Percentiles rank a stretch among this genome's conserved stretches.
Evolutionary conservation across 2,329 filamentous ascomycete species (phyloP).

Genomic region (Venturia pyrina): DNA sequence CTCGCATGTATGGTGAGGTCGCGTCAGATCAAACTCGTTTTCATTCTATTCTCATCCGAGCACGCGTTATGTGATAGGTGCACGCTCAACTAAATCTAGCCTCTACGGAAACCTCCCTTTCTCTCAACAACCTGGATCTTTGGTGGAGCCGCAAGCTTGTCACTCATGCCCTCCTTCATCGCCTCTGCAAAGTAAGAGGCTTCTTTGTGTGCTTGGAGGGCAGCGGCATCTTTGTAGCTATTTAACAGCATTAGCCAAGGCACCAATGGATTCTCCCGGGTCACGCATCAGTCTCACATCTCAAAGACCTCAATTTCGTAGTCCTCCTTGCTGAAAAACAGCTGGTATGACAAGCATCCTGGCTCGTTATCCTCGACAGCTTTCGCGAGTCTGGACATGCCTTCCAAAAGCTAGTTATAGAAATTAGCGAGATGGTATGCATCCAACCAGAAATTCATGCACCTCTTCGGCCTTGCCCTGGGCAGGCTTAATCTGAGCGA

Average conservation of each 20-base stretch:
- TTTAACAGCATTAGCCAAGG: neutral
- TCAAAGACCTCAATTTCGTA: constrained; percentile 6
- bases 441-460: neutral
- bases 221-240: constrained; percentile 12
- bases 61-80: neutral
- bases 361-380: constrained; percentile 9
- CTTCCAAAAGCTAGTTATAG: neutral
- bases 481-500: constrained; percentile 6
- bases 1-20: too few species aligned
- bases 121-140: constrained; percentile 1
- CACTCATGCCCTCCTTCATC: neutral
- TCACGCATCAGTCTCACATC: neutral
- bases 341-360: constrained; percentile 11
- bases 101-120: constrained; percentile 9
- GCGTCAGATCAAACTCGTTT: neutral
- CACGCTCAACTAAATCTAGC: neutral
- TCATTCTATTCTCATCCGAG: neutral
- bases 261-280: neutral
- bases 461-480: constrained; percentile 6
- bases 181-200: neutral
- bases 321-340: constrained; percentile 10
- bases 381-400: neutral
- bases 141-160: constrained; percentile 3
- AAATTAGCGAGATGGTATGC: neutral
- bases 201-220: constrained; percentile 10